Evolutionary conservation across 2,329 filamentous ascomycete species (phyloP).

Genomic region (Ophiostoma piceae): DNA sequence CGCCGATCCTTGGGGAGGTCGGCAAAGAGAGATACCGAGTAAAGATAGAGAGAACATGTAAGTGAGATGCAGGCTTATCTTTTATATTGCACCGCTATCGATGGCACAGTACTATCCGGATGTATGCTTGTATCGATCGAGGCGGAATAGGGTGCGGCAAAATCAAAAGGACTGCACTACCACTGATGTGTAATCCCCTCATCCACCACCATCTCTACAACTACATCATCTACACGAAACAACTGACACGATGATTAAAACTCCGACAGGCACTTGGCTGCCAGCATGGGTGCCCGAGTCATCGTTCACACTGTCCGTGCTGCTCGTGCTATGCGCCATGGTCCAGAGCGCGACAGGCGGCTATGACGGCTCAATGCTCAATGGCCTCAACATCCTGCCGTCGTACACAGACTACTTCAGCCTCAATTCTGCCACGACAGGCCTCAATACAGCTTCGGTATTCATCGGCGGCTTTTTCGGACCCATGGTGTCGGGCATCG

Average conservation of each 20-base stretch:
- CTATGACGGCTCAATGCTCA: slow-evolving; percentile 50
- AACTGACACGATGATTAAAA: slow-evolving; percentile 34
- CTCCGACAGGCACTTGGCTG: slow-evolving; percentile 43
- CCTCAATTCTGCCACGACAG: slow-evolving; percentile 35
- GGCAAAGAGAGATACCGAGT: not conserved
- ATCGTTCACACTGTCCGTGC: slow-evolving; percentile 36
- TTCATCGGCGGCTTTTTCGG: slow-evolving; percentile 43
- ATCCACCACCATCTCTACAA: not conserved
- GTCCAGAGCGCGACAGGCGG: slow-evolving; percentile 33
- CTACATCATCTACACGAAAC: not conserved
- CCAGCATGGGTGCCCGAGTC: slow-evolving; percentile 45
- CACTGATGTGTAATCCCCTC: not conserved
- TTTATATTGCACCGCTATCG: not conserved
- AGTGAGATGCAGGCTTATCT: not conserved
- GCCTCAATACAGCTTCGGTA: slow-evolving; percentile 42
- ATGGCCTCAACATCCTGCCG: slow-evolving; percentile 46
- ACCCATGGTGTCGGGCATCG: slow-evolving; percentile 43
- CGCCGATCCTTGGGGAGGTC: not conserved
- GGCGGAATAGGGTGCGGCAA: not conserved
- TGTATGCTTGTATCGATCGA: not conserved
- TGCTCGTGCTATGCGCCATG: slow-evolving; percentile 42
- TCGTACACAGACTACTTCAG: slow-evolving; percentile 31
- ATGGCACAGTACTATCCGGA: not conserved
- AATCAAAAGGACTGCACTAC: not conserved
- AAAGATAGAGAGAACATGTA: not conserved